These are phyloP conservation scores for Penicillium sp. DNA, from an alignment of 2,329 filamentous ascomycete genomes.

Conservation along the genomic window DNA sequence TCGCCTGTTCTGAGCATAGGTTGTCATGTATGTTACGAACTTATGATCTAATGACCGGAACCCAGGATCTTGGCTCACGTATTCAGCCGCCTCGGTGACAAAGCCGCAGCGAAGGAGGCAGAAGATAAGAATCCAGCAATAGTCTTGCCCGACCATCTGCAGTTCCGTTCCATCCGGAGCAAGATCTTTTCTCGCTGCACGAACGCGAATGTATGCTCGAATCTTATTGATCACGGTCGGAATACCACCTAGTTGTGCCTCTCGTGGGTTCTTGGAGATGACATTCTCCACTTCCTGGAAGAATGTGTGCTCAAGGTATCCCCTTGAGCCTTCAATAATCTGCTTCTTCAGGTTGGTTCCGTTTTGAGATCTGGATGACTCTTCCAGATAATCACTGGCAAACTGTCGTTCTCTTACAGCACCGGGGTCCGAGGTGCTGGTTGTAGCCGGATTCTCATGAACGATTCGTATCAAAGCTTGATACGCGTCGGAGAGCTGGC, in stretches of 20 bases:
- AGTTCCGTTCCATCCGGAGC: slow-evolving; percentile 77
- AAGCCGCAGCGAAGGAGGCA: slow-evolving; percentile 85
- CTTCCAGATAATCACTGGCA: slow-evolving; percentile 72
- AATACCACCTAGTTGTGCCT: slow-evolving; percentile 84
- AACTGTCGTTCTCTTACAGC: slow-evolving; percentile 74
- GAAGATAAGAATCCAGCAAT: slow-evolving; percentile 91
- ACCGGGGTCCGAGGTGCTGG: slow-evolving; percentile 59
- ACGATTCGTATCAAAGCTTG: slow-evolving; percentile 76
- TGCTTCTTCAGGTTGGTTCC: slow-evolving; percentile 70
- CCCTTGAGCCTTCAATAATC: slow-evolving; percentile 76
- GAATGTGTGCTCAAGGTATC: slow-evolving; percentile 78
- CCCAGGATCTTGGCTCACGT: slow-evolving; percentile 74
- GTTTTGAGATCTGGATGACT: slow-evolving; percentile 62
- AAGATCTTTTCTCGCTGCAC: slow-evolving; percentile 76
- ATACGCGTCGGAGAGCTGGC: slow-evolving; percentile 78
- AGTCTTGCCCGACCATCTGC: slow-evolving; percentile 76
- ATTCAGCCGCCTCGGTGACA: slow-evolving; percentile 77
- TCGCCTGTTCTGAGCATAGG: slow-evolving; percentile 76
- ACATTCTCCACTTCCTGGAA: slow-evolving; percentile 72
- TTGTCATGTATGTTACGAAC: slow-evolving; percentile 82
- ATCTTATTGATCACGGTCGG: slow-evolving; percentile 88
- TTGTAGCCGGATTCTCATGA: slow-evolving; percentile 64
- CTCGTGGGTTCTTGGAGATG: slow-evolving; percentile 78
- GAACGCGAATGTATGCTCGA: slow-evolving; percentile 84
- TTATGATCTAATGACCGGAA: slow-evolving; percentile 90